These are phyloP conservation scores for Quercus suber DNA, from an alignment of 306 rosid genomes.

Conservation along the genomic window DNA sequence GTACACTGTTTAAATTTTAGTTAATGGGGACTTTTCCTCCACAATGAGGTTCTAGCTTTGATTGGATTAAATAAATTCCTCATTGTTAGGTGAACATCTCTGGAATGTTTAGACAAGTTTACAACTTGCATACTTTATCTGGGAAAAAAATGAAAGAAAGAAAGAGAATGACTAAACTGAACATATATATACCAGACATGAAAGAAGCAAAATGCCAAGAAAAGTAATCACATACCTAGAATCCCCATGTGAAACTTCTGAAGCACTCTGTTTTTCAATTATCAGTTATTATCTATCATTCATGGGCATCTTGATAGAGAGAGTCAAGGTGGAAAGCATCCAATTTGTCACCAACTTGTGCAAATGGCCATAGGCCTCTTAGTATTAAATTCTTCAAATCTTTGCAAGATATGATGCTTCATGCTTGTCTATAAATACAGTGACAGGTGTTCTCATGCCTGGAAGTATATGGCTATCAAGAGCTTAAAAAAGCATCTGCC, in stretches of 20 bases:
- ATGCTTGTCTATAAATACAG: neutral
- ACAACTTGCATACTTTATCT: slow-evolving; percentile 10
- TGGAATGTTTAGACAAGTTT: neutral
- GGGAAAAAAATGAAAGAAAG: neutral
- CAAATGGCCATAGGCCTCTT: slow-evolving; percentile 18
- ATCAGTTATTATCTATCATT: neutral
- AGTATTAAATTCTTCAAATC: slow-evolving; percentile 7
- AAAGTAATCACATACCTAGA: slow-evolving; percentile 13
- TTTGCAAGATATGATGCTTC: slow-evolving; percentile 13
- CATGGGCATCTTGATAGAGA: neutral
- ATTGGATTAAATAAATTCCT: slow-evolving; percentile 11
- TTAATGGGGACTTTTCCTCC: slow-evolving; percentile 12
- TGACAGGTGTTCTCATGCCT: neutral
- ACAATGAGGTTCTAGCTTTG: slow-evolving; percentile 30
- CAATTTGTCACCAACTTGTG: slow-evolving; percentile 10
- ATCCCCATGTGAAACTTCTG: slow-evolving; percentile 46
- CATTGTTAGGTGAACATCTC: neutral
- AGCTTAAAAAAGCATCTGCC: no score
- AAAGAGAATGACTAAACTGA: slow-evolving; percentile 18
- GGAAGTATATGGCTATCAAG: no score
- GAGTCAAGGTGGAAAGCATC: neutral
- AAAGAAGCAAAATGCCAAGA: slow-evolving; percentile 38
- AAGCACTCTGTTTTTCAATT: slow-evolving; percentile 19
- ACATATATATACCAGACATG: slow-evolving; percentile 25
- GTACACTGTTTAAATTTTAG: slow-evolving; percentile 3